Percentiles rank a stretch among this genome's conserved stretches.
These are phyloP conservation scores for Boletus subparvulus DNA, from an alignment of 768 basidiomycete genomes.

Conservation along the genomic window DNA sequence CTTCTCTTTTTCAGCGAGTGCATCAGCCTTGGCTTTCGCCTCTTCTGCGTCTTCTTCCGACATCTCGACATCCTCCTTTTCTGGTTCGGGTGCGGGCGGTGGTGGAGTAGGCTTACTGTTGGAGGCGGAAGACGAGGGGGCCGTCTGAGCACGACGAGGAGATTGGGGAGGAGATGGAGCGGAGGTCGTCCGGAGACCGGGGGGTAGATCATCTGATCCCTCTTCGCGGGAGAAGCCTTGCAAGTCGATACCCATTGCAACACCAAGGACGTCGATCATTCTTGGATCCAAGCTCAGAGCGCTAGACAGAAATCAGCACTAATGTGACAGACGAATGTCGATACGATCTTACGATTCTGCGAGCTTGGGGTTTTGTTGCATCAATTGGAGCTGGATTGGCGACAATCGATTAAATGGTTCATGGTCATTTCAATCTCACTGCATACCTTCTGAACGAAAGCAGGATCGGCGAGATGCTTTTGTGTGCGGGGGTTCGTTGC, in stretches of 20 bases:
- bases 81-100: conserved; percentile 39
- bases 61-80: conserved; percentile 66
- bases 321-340: background rate
- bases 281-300: conserved; percentile 72
- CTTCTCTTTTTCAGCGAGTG: conserved; percentile 74
- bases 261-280: conserved; percentile 93
- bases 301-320: conserved; percentile 31
- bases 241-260: conserved; percentile 90
- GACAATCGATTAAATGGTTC: background rate
- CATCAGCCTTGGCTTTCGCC: conserved; percentile 70
- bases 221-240: conserved; percentile 82
- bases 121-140: conserved; percentile 46
- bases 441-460: conserved; percentile 69
- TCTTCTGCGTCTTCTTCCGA: conserved; percentile 66
- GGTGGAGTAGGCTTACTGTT: conserved; percentile 37
- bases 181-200: conserved; percentile 43
- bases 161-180: conserved; percentile 26
- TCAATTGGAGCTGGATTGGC: conserved; percentile 50
- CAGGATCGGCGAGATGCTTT: conserved; percentile 79
- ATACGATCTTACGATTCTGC: conserved; percentile 49
- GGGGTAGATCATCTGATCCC: conserved; percentile 78
- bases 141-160: conserved; percentile 29
- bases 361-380: conserved; percentile 67
- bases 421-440: background rate
- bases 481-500: conserved; percentile 84